phyloP scores from a whole-genome alignment of 768 basidiomycete genomes.

The Calocybe indica region DNA sequence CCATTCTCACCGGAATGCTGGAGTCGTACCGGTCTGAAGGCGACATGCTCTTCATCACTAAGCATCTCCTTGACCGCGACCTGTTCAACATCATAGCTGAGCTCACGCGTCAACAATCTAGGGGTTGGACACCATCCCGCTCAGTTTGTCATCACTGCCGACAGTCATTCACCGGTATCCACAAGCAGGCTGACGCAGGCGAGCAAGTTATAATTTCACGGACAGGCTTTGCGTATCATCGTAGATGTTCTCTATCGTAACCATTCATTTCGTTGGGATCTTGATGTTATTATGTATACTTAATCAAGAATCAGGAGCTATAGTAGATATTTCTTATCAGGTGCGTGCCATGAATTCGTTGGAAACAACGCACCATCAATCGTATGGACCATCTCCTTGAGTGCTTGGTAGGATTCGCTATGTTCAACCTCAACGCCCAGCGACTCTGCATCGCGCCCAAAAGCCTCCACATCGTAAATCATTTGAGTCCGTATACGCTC shows the following conservation, averaged over 20 bases:
- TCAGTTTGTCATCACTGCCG: conserved; percentile 50
- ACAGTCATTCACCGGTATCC: conserved; percentile 29
- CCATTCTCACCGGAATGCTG: conserved; percentile 91
- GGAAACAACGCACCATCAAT: conserved; percentile 21
- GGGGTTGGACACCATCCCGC: conserved; percentile 56
- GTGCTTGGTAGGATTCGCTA: conserved; percentile 44
- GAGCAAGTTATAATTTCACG: conserved; percentile 42
- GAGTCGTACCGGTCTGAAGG: conserved; percentile 91
- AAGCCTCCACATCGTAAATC: conserved; percentile 80
- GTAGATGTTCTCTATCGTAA: conserved; percentile 25
- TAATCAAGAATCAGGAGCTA: no score
- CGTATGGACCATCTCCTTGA: conserved; percentile 57
- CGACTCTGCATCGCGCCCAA: conserved; percentile 69
- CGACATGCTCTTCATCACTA: conserved; percentile 83
- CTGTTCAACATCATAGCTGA: conserved; percentile 69
- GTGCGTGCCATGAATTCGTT: no score
- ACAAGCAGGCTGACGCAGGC: conserved; percentile 3
- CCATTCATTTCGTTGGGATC: background rate
- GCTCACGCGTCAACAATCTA: conserved; percentile 46
- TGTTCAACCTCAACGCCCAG: conserved; percentile 59
- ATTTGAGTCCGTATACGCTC: conserved; percentile 82
- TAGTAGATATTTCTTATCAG: background rate
- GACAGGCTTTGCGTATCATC: conserved; percentile 58
- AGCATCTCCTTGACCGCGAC: conserved; percentile 75
- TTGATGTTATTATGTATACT: conserved; percentile 1